Conservation (phyloP, 129 eudicot genomes). For the Rutidosis leptorrhynchoides region DNA sequence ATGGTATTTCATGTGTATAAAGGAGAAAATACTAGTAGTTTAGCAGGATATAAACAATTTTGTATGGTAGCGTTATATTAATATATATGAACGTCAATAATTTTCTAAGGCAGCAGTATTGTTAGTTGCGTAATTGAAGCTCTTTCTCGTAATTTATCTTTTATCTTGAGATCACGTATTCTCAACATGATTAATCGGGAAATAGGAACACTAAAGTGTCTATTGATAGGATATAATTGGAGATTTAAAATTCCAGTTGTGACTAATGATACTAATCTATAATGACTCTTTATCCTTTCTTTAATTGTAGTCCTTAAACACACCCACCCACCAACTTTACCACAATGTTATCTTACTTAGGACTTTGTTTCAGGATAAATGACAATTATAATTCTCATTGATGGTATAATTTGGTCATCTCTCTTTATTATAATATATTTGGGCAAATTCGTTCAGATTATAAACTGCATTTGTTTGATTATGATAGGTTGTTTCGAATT, state of each 20-base stretch:
- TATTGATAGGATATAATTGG: neutral
- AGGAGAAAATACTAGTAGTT: neutral
- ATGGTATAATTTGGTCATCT: neutral
- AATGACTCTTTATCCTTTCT: neutral
- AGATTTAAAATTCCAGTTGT: neutral
- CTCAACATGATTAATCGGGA: neutral
- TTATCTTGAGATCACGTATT: constrained; percentile 1
- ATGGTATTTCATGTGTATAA: neutral
- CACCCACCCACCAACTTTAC: neutral
- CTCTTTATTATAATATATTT: neutral
- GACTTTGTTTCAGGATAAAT: neutral
- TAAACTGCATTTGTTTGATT: neutral
- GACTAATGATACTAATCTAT: neutral
- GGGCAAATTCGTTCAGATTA: neutral
- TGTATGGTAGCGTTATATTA: neutral
- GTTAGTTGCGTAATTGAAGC: neutral
- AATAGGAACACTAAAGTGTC: neutral
- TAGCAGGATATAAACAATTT: neutral
- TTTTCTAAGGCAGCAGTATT: neutral
- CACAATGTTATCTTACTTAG: neutral
- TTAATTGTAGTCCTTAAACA: neutral
- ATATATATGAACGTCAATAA: neutral
- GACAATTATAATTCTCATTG: neutral
- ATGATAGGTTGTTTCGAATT: constrained; percentile 57
- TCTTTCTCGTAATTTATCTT: neutral